Evolutionary conservation across 257 asterid genomes (phyloP).

Genomic region (Thymus mandschuricus): DNA sequence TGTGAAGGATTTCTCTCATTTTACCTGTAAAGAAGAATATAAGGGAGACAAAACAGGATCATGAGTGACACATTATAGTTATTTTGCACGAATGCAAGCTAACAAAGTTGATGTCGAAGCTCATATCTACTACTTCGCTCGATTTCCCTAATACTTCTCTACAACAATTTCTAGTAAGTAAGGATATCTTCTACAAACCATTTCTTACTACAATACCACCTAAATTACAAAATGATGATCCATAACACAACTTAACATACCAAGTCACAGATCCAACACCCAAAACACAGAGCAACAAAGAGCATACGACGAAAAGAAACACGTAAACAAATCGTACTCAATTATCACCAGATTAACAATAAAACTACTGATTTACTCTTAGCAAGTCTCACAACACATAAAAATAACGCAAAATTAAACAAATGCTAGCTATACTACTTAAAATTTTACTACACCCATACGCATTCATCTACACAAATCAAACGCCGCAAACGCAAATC

Average conservation of each 20-base stretch:
- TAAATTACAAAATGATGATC: not conserved
- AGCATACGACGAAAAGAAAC: not conserved
- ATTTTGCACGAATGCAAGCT: not conserved
- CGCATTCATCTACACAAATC: not conserved
- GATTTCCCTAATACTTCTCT: not conserved
- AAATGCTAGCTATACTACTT: not conserved
- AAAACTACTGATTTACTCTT: not conserved
- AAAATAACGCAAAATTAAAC: not conserved
- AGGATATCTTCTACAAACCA: conserved; percentile 5
- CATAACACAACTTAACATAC: not conserved
- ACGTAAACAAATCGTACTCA: not conserved
- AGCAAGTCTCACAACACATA: not conserved
- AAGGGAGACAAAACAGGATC: not conserved
- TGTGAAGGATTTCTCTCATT: conserved; percentile 93
- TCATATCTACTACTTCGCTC: not conserved
- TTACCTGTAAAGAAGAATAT: conserved; percentile 38
- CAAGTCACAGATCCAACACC: not conserved
- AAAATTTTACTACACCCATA: conserved; percentile 34
- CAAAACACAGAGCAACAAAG: not conserved
- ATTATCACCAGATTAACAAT: not conserved
- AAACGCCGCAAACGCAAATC: not conserved
- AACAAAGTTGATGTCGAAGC: not conserved
- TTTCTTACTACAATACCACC: not conserved
- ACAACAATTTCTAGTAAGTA: not conserved
- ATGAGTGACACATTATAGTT: conserved; percentile 11